Evolutionary conservation across 768 basidiomycete genomes (phyloP), one percentile per base, ranked within the genome.

Genomic region (Mycena filopes): DNA sequence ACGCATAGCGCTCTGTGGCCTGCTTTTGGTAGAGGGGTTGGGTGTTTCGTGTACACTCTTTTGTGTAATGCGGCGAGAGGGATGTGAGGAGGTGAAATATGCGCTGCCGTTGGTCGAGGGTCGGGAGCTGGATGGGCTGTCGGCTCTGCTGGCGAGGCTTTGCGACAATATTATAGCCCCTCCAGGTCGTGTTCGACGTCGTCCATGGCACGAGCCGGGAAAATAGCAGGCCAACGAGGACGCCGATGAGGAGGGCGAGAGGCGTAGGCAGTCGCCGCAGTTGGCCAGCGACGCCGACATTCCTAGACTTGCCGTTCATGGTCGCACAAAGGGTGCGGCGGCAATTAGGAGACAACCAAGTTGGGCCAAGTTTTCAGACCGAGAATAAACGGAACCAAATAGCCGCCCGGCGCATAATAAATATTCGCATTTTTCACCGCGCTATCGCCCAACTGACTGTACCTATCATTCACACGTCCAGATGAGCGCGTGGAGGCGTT

Each of bases 41-140:
- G 6, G 94, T 83, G 71, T 86, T 83, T 55, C 93, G 87, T 10
- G 93, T 94, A 79, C 96, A 99, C 79, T 96, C 91, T 61, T 90
- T 90, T 21, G 98, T 99, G 76, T 99, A 91, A 74, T 98, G 95
- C 0, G 95, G 89, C 0, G 95, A 89, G 49, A 99, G 86, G 5
- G 91, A 90, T 29, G 92, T 92, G 60, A 99, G 84, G 55, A 98
- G 86, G 60, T 95, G 89, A 38, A 99, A 86, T 15, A 99, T 89
- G 25, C 96, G 91, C 28, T 83, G 83, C 16, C 98, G 91, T 77
- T 99, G 95, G 47, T 91, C 89, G 15, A 90, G 75, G 0, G 92
- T 93, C 1, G 97, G 97, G 1, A 93, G 82, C 28, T 87, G 84
- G 47, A 94, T 83, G 18, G 87, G 85, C 60, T 90, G 87, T 31